These are phyloP conservation scores for Corrigiola litoralis DNA, from an alignment of 179 eudicot genomes.

Conservation along the genomic window DNA sequence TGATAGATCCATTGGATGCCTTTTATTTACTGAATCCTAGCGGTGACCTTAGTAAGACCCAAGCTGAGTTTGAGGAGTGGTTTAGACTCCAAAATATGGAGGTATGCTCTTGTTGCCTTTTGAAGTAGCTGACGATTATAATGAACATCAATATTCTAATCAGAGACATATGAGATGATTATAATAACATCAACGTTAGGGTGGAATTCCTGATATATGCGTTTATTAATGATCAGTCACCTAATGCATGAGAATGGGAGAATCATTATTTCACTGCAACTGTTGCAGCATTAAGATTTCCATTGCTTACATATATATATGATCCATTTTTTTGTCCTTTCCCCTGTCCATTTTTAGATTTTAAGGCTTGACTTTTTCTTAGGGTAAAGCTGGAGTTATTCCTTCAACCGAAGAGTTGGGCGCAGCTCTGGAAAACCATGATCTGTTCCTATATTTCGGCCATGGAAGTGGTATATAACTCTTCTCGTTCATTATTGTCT, in stretches of 20 bases:
- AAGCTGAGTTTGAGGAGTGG: conserved; percentile 79
- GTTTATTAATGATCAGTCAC: too few relatives aligned
- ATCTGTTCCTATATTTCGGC: conserved; percentile 82
- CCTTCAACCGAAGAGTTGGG: conserved; percentile 66
- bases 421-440: conserved; percentile 67
- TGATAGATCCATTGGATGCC: conserved; percentile 88
- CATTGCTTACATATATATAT: too few relatives aligned
- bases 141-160: too few relatives aligned
- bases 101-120: conserved; percentile 39
- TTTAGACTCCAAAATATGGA: conserved; percentile 63
- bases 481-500: too few relatives aligned
- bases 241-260: neutral
- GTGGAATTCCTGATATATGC: too few relatives aligned
- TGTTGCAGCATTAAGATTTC: neutral
- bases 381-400: conserved; percentile 76
- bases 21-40: conserved; percentile 90
- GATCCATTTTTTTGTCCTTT: too few relatives aligned
- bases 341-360: too few relatives aligned
- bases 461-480: conserved; percentile 84
- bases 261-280: too few relatives aligned
- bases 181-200: too few relatives aligned
- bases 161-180: too few relatives aligned
- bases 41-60: conserved; percentile 78
- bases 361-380: neutral
- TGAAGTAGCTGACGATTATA: neutral